Percentiles rank a stretch among this genome's conserved stretches.
phyloP scores from a whole-genome alignment of 805 yeast genomes.

The Suhomyces sp. region DNA sequence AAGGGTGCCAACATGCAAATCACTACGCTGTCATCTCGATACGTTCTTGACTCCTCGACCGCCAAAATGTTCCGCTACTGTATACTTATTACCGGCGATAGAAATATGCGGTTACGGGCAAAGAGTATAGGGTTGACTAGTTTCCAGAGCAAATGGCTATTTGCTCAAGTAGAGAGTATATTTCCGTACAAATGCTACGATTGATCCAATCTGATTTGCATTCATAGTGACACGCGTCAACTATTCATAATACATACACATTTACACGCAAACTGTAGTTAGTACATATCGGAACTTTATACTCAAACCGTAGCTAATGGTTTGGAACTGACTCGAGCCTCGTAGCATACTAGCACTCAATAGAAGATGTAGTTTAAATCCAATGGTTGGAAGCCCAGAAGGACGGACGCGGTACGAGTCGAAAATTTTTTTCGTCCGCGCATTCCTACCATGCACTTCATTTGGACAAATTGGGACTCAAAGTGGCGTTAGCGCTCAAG shows the following conservation, averaged over 20 bases:
- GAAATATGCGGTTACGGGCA: conserved; percentile 67
- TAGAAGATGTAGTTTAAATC: not conserved
- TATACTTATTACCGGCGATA: conserved; percentile 68
- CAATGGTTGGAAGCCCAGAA: not conserved
- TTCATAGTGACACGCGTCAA: conserved; percentile 1
- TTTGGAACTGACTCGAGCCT: not conserved
- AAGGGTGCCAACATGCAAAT: conserved; percentile 37
- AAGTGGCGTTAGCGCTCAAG: not conserved
- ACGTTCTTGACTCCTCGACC: conserved; percentile 27
- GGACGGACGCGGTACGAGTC: not conserved
- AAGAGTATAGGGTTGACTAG: conserved; percentile 53
- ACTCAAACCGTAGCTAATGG: not conserved
- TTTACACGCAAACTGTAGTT: not conserved
- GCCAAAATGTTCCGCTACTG: conserved; percentile 53
- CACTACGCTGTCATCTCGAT: conserved; percentile 12
- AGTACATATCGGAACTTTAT: too few relatives aligned
- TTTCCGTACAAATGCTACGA: conserved; percentile 54
- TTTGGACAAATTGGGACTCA: not conserved
- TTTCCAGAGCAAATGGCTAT: conserved; percentile 61
- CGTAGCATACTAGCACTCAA: not conserved
- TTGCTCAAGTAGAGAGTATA: conserved; percentile 46
- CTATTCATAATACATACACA: not conserved
- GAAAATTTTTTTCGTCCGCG: not conserved
- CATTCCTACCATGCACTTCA: not conserved
- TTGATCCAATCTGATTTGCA: conserved; percentile 15